Evolutionary conservation across 2,329 filamentous ascomycete genomes (phyloP), one percentile per base, ranked within the genome.

Genomic region (Penicillium sp.): DNA sequence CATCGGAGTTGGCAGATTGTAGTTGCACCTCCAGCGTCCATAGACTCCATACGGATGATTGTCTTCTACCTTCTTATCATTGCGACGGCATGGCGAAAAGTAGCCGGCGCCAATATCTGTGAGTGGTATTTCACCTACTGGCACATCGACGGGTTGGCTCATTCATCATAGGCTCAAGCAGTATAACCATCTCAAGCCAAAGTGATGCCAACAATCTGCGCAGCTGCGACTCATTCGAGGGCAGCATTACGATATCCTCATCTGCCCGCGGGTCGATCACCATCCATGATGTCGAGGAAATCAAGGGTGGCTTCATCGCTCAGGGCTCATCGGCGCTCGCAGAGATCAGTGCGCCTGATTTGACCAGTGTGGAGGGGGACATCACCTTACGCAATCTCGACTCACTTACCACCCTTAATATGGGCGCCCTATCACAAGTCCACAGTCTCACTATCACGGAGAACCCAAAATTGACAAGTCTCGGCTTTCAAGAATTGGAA

Each of bases 101-200:
- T 40, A 13, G 49, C 51, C 9, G 39, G 49, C 29, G 50, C 52
- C 2, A 29, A 48, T 43, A 25, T 19, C 22, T 58, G 56, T 55
- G 33, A 28, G 54, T 38, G 3, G 9, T 29, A 8, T 2, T 28
- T 4, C 3, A 19, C 4, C 18, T 25, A 13, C 11, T 22, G 22
- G 13, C 14, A 19, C 11, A 13, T 2, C 13, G 4, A 30, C 2
- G 22, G 8, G n/a, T 3, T 33, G 25, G 33, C 54, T 57, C 22
- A 55, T 25, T n/a, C 4, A 8, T 12, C 14, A n/a, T 47, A 65
- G 62, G 72, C 46, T 67, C 75, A 7, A 80, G 66, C 38, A 71
- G 68, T 14, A 63, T 66, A 10, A 80, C 58, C 60, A 80, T 76
- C 29, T 70, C 63, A 16, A 70, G 48, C 33, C 61, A 65, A 52